Conservation (phyloP, 2,329 filamentous ascomycete genomes). For the Phialophora verrucosa region DNA sequence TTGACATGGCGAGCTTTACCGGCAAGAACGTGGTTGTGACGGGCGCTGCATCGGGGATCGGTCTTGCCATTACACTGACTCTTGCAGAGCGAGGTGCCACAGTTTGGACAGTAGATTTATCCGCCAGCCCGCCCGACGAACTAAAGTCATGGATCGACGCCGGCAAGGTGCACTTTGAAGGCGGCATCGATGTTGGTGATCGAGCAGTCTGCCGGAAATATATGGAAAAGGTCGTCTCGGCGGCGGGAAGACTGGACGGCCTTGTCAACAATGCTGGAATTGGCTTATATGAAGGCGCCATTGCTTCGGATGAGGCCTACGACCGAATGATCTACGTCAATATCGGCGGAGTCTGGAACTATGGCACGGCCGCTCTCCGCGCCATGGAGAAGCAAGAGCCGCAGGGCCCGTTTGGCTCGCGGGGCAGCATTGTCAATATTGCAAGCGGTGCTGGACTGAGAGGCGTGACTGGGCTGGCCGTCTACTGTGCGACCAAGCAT, state of each 20-base stretch:
- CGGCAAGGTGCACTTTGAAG: constrained; percentile 28
- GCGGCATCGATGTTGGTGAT: constrained; percentile 23
- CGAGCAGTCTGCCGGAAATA: constrained; percentile 11
- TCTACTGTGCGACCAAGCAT: constrained; percentile 53
- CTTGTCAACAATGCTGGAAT: constrained; percentile 43
- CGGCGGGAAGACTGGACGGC: constrained; percentile 53
- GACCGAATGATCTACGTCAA: constrained; percentile 53
- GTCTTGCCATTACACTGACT: constrained; percentile 59
- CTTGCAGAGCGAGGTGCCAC: constrained; percentile 24
- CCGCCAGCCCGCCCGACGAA: constrained; percentile 20
- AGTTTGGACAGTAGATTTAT: constrained; percentile 27
- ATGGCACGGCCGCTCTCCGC: constrained; percentile 50
- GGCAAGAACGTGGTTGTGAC: constrained; percentile 65
- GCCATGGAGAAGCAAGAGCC: constrained; percentile 55
- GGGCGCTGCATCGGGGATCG: constrained; percentile 68
- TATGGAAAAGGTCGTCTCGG: constrained; percentile 60
- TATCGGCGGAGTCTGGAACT: constrained; percentile 52
- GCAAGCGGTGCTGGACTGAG: constrained; percentile 29
- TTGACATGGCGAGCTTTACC: constrained; percentile 20
- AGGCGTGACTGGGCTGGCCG: constrained; percentile 41
- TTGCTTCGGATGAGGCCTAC: constrained; percentile 51
- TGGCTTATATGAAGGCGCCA: constrained; percentile 52
- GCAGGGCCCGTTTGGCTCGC: constrained; percentile 10
- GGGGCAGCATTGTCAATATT: constrained; percentile 34
- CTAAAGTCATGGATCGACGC: constrained; percentile 25